phyloP scores from a whole-genome alignment of 306 rosid species.

The Erythrophleum fordii region DNA sequence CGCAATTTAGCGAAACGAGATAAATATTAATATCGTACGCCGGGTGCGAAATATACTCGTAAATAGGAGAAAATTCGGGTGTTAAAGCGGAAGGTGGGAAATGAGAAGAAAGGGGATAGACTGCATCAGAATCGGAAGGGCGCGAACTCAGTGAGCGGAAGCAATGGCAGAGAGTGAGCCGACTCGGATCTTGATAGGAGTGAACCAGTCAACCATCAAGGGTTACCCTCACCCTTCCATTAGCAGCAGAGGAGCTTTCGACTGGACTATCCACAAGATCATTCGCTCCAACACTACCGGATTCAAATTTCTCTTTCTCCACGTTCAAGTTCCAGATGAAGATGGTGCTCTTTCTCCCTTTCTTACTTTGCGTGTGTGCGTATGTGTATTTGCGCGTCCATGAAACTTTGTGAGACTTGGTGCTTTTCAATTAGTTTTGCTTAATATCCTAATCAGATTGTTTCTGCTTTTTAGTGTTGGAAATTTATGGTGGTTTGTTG shows the following conservation, averaged over 20 bases:
- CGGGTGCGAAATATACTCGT: not conserved
- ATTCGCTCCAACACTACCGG: constrained; percentile 65
- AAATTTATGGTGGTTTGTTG: not conserved
- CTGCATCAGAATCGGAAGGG: not conserved
- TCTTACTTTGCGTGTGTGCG: not conserved
- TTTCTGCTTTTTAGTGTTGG: not conserved
- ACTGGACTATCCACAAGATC: constrained; percentile 88
- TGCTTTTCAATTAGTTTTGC: not conserved
- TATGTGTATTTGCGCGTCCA: not conserved
- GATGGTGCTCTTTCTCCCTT: constrained; percentile 63
- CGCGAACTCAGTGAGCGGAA: constrained; percentile 9
- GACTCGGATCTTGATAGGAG: constrained; percentile 81
- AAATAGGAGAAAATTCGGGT: not conserved
- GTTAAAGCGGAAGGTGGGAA: not conserved
- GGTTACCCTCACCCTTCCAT: constrained; percentile 91
- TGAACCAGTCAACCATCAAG: constrained; percentile 86
- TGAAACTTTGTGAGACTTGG: not conserved
- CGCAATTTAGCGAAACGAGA: constrained; percentile 25
- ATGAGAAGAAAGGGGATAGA: not conserved
- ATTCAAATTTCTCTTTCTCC: constrained; percentile 80
- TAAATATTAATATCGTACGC: not conserved
- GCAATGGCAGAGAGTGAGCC: constrained; percentile 42
- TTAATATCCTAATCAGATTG: not conserved
- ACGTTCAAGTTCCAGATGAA: constrained; percentile 91
- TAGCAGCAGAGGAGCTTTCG: constrained; percentile 87